Base-by-base conservation (phyloP, 2,329 filamentous ascomycete genomes). In the Neodidymelliopsis sp. region DNA sequence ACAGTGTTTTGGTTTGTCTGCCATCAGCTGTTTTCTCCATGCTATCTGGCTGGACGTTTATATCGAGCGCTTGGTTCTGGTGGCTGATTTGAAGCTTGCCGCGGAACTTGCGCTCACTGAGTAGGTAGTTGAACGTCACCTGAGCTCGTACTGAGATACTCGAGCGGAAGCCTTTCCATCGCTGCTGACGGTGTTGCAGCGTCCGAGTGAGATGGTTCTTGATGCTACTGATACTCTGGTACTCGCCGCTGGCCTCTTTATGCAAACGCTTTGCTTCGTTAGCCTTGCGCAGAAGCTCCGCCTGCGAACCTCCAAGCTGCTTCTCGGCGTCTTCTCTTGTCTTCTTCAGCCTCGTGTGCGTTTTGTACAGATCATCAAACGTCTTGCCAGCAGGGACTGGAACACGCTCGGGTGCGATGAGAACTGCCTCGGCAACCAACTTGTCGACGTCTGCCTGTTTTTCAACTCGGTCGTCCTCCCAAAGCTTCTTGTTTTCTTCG, bases 71-170 rank as follows among this genome's bases (percentile, higher is more conserved):
- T 60, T 88, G 88, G n/a, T 80, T 72, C 37, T 79, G 77, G 74
- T 97, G 93, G 63, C 96, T 86, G 30, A 96, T 82, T 16, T 86
- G 77, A 48, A 99, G 83, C 56, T 84, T 84, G 47, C 94, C 94
- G 33, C 91, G 85, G 75, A 96, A 99, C 16, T 89, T 87, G 63
- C 94, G 86, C 74, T 97, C 92, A 65, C 87, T 90, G 49, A 99
- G 83, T 11, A 97, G 82, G 66, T 94, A 95, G 41, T 84, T 87
- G 74, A 99, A 99, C 53, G 90, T 90, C 42, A 88, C 87, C 38
- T 91, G 87, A 34, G 94, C 90, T 45, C 89, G 85, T n/a, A 88
- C 84, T 27, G 91, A 93, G 63, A 99, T 97, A 60, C 86, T 84
- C 19, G 86, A 83, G 63, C 93, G 88, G 73, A 99, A 97, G 39